Conservation (phyloP, 108 stramenopile genomes). For the Ochromonas danica region DNA sequence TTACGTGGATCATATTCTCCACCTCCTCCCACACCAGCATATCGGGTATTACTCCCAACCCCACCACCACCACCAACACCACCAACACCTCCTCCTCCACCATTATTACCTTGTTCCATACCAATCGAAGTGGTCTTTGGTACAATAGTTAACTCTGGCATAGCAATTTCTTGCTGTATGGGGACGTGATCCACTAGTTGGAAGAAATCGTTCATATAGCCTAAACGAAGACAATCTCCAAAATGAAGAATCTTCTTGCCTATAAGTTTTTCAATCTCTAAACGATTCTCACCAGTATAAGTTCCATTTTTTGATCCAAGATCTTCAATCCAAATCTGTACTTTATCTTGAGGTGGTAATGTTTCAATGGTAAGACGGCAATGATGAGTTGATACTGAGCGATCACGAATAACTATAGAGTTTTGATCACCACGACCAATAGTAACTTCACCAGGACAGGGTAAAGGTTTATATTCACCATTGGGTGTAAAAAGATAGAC, state of each 20-base stretch:
- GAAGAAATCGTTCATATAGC: background rate
- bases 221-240: background rate
- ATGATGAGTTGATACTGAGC: conserved; percentile 6
- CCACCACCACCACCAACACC: too few relatives aligned
- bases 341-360: background rate
- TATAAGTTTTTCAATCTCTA: background rate
- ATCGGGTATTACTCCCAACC: too few relatives aligned
- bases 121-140: too few relatives aligned
- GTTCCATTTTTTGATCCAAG: background rate
- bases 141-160: too few relatives aligned
- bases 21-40: too few relatives aligned
- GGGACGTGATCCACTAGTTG: background rate
- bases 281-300: background rate
- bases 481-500: background rate
- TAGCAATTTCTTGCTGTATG: background rate
- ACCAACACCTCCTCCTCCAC: too few relatives aligned
- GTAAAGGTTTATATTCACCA: background rate
- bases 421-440: background rate
- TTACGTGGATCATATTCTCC: too few relatives aligned
- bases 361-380: background rate
- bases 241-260: background rate
- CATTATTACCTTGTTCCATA: too few relatives aligned
- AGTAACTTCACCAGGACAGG: background rate
- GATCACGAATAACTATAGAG: background rate
- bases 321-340: conserved; percentile 2